A percentile compares a stretch with the other conserved stretches of the same genome.
phyloP scores from a whole-genome alignment of 2,329 filamentous ascomycete species.

The Verticillium isaacii region DNA sequence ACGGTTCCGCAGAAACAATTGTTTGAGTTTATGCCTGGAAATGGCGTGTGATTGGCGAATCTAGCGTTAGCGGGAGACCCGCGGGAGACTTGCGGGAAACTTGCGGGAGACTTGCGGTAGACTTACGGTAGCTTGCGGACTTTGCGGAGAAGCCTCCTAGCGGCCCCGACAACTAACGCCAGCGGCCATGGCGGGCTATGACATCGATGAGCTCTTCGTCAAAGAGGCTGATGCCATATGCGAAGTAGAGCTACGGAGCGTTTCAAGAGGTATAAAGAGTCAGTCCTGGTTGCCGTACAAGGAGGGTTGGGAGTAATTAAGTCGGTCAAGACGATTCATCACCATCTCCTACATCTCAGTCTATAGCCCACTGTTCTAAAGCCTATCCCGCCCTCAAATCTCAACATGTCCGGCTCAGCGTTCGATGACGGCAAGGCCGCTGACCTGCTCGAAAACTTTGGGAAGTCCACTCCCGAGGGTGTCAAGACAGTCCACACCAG shows the following conservation, averaged over 20 bases:
- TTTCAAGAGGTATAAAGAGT: neutral
- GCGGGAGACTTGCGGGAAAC: neutral
- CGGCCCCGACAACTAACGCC: neutral
- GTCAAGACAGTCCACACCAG: conserved; percentile 18
- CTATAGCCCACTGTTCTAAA: neutral
- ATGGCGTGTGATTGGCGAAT: neutral
- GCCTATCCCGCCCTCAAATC: neutral
- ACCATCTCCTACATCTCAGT: neutral
- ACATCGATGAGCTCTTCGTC: neutral
- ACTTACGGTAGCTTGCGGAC: neutral
- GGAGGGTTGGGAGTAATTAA: no score
- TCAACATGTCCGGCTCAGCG: neutral
- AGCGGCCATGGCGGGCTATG: neutral
- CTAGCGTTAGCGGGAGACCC: neutral
- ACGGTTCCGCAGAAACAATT: no score
- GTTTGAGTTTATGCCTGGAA: no score
- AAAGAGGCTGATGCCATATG: no score
- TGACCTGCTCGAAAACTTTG: neutral
- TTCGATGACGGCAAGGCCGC: neutral
- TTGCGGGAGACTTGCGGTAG: neutral
- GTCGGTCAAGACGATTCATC: no score
- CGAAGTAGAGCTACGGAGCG: no score
- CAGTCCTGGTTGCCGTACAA: no score
- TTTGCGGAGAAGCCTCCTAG: neutral
- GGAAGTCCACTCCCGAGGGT: neutral